Conservation (phyloP, 768 basidiomycete genomes). For the Hortiboletus campestris region DNA sequence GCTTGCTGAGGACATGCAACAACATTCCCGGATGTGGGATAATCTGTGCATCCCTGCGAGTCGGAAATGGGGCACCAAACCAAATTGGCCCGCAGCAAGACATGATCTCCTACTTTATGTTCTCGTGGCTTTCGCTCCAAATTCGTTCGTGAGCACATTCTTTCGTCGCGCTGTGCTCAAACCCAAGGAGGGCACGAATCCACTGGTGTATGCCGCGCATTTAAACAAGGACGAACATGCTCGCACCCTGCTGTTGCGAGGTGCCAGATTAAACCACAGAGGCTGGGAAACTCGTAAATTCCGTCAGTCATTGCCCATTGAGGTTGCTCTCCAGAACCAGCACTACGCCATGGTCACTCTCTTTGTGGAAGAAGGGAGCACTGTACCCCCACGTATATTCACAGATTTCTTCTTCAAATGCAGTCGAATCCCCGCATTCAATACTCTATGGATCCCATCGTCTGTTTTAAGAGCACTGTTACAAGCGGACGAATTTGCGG, state of each 20-base stretch:
- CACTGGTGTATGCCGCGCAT: constrained; percentile 1
- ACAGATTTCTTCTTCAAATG: not conserved
- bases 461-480: too few species aligned
- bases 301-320: not conserved
- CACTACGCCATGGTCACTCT: not conserved
- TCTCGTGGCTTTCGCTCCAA: not conserved
- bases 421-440: not conserved
- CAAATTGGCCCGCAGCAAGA: not conserved
- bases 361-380: not conserved
- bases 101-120: constrained; percentile 2
- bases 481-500: too few species aligned
- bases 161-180: not conserved
- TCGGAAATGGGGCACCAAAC: not conserved
- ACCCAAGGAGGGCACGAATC: constrained; percentile 2
- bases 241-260: not conserved
- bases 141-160: not conserved
- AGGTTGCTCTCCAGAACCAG: not conserved
- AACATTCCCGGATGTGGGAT: not conserved
- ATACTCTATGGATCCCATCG: too few species aligned
- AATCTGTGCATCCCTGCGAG: not conserved
- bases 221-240: constrained; percentile 3
- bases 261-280: not conserved
- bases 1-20: not conserved
- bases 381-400: not conserved
- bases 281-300: not conserved